Conservation (phyloP, 2,329 filamentous ascomycete genomes). For the Scortechinia acanthostroma region DNA sequence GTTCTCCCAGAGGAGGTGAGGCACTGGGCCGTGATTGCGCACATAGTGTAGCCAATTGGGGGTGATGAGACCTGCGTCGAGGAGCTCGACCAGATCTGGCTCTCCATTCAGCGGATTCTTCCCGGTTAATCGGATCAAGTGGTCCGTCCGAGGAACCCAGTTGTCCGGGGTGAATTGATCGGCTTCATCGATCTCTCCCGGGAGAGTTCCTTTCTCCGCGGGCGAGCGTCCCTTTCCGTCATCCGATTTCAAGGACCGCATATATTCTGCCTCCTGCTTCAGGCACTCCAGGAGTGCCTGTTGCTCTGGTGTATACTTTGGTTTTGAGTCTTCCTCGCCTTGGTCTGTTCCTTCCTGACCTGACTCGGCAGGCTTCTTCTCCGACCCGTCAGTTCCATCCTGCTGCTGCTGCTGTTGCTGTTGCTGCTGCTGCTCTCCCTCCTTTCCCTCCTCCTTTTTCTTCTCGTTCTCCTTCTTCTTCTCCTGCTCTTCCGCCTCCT, state of each 20-base stretch:
- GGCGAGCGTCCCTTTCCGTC: not conserved
- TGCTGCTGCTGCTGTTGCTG: not conserved
- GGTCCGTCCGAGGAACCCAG: slow-evolving; percentile 73
- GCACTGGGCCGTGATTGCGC: slow-evolving; percentile 80
- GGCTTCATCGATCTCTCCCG: not conserved
- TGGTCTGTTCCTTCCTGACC: too few relatives aligned
- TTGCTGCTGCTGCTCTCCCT: not conserved
- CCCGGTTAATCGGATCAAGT: slow-evolving; percentile 79
- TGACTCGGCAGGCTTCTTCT: too few relatives aligned
- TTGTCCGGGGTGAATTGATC: slow-evolving; percentile 59
- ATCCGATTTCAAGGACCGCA: not conserved
- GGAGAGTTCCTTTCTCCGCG: not conserved
- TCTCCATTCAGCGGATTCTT: slow-evolving; percentile 89
- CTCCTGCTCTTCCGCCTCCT: not conserved
- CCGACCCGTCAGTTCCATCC: not conserved
- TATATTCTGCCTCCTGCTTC: not conserved
- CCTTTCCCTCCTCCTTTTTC: not conserved
- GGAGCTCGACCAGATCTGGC: slow-evolving; percentile 72
- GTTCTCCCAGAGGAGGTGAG: slow-evolving; percentile 73
- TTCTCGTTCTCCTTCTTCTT: not conserved
- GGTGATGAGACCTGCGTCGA: slow-evolving; percentile 76
- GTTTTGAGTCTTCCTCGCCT: not conserved
- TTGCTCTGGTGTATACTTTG: not conserved
- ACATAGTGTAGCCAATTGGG: slow-evolving; percentile 86
- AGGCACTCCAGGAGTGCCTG: not conserved